Conservation (phyloP, 83 land plant genomes). For the Picea mariana region DNA sequence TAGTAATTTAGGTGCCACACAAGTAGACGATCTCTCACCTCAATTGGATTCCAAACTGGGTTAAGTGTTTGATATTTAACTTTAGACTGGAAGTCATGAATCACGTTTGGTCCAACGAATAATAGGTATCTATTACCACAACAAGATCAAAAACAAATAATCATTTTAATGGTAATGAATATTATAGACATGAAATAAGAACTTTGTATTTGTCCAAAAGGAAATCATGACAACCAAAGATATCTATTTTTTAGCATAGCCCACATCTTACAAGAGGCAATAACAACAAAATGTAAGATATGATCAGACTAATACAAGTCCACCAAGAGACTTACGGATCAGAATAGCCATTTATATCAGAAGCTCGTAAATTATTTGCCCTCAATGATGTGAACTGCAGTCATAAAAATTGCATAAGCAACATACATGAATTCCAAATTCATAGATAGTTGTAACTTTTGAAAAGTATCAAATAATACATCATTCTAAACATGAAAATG, state of each 20-base stretch:
- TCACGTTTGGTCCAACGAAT: constrained; percentile 41
- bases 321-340: constrained; percentile 39
- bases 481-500: neutral
- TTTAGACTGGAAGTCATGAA: constrained; percentile 38
- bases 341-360: constrained; percentile 53
- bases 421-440: neutral
- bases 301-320: neutral
- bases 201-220: neutral
- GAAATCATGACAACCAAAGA: neutral
- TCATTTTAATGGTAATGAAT: neutral
- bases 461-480: neutral
- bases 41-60: constrained; percentile 45
- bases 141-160: neutral
- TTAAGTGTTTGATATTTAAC: constrained; percentile 44
- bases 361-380: constrained; percentile 48
- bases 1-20: neutral
- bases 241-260: neutral
- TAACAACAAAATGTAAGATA: neutral
- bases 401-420: neutral
- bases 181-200: neutral
- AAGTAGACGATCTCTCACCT: constrained; percentile 23
- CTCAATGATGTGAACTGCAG: constrained; percentile 43
- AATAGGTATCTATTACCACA: constrained; percentile 21
- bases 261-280: neutral
- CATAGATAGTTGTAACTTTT: neutral